Base-by-base conservation (phyloP, 2,329 filamentous ascomycete species). In the Fusarium sp. region DNA sequence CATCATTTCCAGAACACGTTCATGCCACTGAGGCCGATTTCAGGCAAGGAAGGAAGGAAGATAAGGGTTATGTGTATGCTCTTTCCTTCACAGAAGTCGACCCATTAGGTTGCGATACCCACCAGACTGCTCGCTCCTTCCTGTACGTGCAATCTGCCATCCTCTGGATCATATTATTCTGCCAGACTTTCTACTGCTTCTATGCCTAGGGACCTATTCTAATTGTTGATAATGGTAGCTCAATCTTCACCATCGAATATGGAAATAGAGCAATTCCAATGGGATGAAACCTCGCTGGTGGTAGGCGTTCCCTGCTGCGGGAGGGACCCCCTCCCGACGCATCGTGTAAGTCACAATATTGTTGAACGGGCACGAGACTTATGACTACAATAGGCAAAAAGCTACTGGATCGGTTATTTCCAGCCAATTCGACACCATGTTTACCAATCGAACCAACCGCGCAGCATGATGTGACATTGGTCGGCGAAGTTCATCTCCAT, bases 21-120 rank as follows among this genome's bases (percentile, higher is more conserved):
- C 85, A 93, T 80, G 94, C 94, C 57, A 87, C 97, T 18, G 95
- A 97, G n/a, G n/a, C n/a, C 42, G 15, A 24, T 44, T 11, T 8
- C 15, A 5, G n/a, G n/a, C 41, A 44, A 11, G 17, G 15, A 44
- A 44, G 42, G n/a, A 44, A 44, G 41, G 15, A 44, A 24, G 15
- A 5, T 12, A 8, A 2, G 42, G 24, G 12, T 20, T 15, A 28
- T 3, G 26, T 15, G 6, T 47, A 47, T 47, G 45, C 13, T 22
- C 45, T 5, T 15, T 28, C 26, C 45, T 47, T 20, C 18, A 4
- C 12, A 14, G 12, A 4, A 0, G 4, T 14, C 44, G 24, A 26
- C n/a, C 42, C 24, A 20, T 14, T 18, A 18, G 30, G 12, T 32
- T 34, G 14, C 5, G 17, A 45, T 45, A 12, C 8, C 24, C 18